Evolutionary conservation across 164 flowering plant genomes (phyloP), one percentile per base, ranked within the genome.

Genomic region (Tetrastigma voinierianum): DNA sequence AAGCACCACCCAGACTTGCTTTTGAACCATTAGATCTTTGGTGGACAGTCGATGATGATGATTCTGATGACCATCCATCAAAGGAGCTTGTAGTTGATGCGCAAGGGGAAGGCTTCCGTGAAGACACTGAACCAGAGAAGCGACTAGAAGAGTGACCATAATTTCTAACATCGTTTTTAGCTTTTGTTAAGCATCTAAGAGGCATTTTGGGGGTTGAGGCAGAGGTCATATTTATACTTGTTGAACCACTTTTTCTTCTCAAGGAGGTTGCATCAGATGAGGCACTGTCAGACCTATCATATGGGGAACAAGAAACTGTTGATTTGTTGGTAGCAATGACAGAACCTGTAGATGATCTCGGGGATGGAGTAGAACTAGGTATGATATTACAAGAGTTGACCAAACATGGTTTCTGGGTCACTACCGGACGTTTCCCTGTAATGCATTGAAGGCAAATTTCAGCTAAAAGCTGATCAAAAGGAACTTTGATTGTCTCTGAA

Each of bases 51-150:
- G 88, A 74, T 49, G 87, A 81, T 19, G 80, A 81, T 65, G 88
- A 83, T 58, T 70, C 89, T 21, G 82, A 70, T 19, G 88, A 85
- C 81, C 86, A 79, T 59, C 77, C 81, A 74, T 81, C 84, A 25
- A 77, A 67, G 51, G 87, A 83, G 61, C 82, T 87, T 57, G 80
- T 78, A 46, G 89, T 85, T 57, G 88, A 87, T 62, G 74, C 52
- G 66, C 70, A 73, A 64, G 78, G 73, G 69, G 78, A 65, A 9
- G 59, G 66, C 67, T 74, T 72, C 61, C 86, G 66, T 20, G 62
- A 25, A n/a, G 86, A 78, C 56, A 16, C 61, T 20, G 72, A 47
- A 68, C 59, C 61, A 57, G 75, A 52, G 2, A 79, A 62, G 46
- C 72, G 64, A 55, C 57, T 60, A 57, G 75, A 52, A 3, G 80